These are phyloP conservation scores for Serendipita sp. DNA, from an alignment of 1,284 basidiomycete genomes.

Conservation along the genomic window DNA sequence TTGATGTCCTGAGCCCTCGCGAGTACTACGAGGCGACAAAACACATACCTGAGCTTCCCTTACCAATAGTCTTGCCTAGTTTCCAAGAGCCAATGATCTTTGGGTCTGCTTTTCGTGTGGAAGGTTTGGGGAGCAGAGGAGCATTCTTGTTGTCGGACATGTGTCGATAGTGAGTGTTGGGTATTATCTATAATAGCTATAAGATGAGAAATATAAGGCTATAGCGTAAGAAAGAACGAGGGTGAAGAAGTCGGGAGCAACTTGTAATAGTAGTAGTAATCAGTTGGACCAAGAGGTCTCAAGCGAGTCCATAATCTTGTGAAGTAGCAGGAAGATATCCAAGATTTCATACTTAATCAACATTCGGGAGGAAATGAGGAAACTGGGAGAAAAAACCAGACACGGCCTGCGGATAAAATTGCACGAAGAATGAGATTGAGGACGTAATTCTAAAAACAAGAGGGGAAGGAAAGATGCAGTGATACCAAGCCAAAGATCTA, in stretches of 20 bases:
- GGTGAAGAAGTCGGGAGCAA: not conserved
- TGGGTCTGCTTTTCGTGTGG: constrained; percentile 22
- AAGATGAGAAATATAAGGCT: not conserved
- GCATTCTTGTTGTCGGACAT: not conserved
- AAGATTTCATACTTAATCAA: not conserved
- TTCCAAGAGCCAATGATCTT: constrained; percentile 87
- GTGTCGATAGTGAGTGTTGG: not conserved
- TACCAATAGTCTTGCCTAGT: constrained; percentile 84
- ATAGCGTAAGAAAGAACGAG: not conserved
- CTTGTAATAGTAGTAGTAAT: not conserved
- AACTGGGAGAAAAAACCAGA: not conserved
- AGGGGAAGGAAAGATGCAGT: not conserved
- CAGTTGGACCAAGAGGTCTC: not conserved
- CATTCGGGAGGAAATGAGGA: not conserved
- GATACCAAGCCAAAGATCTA: not conserved
- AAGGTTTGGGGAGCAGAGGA: not conserved
- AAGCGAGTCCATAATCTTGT: too few relatives aligned
- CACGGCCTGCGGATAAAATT: not conserved
- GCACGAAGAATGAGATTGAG: not conserved
- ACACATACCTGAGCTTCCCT: constrained; percentile 70
- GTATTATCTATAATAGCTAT: not conserved
- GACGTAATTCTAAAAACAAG: not conserved
- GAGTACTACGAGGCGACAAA: constrained; percentile 4
- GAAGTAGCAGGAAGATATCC: too few relatives aligned
- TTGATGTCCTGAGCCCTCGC: constrained; percentile 4